Conservation (phyloP, 306 rosid species). For the Cicer yamashitae region DNA sequence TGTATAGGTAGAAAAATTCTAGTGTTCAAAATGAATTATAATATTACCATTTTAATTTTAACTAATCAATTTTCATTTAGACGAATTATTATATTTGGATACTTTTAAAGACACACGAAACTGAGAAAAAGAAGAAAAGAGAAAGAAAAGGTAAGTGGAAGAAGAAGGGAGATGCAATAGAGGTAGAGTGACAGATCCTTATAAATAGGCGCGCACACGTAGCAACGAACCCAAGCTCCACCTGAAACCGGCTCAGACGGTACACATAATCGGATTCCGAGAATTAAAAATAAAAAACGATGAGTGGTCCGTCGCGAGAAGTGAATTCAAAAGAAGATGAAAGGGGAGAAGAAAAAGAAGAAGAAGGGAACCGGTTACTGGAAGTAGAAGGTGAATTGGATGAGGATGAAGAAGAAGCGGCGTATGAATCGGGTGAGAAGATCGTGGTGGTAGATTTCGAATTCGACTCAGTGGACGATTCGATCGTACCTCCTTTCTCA, state of each 20-base stretch:
- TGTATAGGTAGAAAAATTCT: too few relatives aligned
- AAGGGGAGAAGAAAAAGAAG: constrained; percentile 59
- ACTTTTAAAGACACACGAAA: neutral
- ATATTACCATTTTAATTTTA: too few relatives aligned
- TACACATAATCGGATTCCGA: neutral
- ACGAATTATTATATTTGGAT: too few relatives aligned
- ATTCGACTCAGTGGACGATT: constrained; percentile 49
- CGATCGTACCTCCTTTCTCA: constrained; percentile 64
- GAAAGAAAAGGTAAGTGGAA: neutral
- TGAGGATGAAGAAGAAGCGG: constrained; percentile 53
- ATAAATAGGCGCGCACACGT: constrained; percentile 43
- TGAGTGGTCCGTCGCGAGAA: constrained; percentile 55
- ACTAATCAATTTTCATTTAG: too few relatives aligned
- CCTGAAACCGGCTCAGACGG: constrained; percentile 22
- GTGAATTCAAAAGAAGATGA: constrained; percentile 48
- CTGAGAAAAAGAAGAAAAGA: neutral
- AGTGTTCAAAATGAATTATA: too few relatives aligned
- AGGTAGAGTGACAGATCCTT: constrained; percentile 25
- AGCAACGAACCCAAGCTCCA: constrained; percentile 22
- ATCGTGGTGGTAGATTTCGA: constrained; percentile 62
- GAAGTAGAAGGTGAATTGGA: neutral
- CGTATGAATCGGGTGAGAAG: constrained; percentile 78
- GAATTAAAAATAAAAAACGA: neutral
- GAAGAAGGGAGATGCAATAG: neutral
- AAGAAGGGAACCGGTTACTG: constrained; percentile 63